Percentiles rank a stretch among this genome's conserved stretches.
Conservation (phyloP, 192 early-diverging fungal genomes). For the Dissophora globulifera region DNA sequence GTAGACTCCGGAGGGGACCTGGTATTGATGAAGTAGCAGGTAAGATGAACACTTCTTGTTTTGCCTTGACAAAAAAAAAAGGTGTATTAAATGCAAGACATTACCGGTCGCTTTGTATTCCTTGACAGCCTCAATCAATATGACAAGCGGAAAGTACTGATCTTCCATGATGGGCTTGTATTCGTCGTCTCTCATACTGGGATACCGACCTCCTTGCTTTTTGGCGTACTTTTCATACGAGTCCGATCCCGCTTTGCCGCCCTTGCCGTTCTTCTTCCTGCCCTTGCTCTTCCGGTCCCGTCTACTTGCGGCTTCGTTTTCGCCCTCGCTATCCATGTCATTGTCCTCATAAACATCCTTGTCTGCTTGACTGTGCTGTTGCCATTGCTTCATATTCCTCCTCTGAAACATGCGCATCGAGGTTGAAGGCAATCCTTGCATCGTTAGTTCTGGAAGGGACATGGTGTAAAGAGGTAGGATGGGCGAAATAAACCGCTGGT, state of each 20-base stretch:
- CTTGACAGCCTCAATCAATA: conserved; percentile 38
- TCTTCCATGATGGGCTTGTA: conserved; percentile 52
- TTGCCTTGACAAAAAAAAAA: too few species aligned
- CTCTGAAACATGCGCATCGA: conserved; percentile 50
- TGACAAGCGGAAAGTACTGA: conserved; percentile 48
- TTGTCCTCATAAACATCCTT: background rate
- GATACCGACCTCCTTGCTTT: background rate
- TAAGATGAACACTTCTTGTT: too few species aligned
- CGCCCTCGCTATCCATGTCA: background rate
- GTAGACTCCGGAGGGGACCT: conserved; percentile 31
- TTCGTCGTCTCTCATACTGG: conserved; percentile 5
- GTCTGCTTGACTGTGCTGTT: background rate
- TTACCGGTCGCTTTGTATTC: conserved; percentile 31
- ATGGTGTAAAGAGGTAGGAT: conserved; percentile 51
- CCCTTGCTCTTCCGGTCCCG: conserved; percentile 7
- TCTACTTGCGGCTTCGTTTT: conserved; percentile 3
- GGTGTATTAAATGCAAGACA: too few species aligned
- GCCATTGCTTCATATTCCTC: conserved; percentile 29
- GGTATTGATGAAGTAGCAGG: background rate
- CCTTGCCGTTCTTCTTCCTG: conserved; percentile 14
- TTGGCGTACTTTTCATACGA: background rate
- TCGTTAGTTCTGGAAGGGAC: conserved; percentile 48
- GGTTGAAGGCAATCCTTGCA: conserved; percentile 47
- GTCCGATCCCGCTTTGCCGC: background rate
- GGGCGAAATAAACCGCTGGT: conserved; percentile 48